phyloP scores from a whole-genome alignment of 768 basidiomycete genomes.

The Mycena polygramma region DNA sequence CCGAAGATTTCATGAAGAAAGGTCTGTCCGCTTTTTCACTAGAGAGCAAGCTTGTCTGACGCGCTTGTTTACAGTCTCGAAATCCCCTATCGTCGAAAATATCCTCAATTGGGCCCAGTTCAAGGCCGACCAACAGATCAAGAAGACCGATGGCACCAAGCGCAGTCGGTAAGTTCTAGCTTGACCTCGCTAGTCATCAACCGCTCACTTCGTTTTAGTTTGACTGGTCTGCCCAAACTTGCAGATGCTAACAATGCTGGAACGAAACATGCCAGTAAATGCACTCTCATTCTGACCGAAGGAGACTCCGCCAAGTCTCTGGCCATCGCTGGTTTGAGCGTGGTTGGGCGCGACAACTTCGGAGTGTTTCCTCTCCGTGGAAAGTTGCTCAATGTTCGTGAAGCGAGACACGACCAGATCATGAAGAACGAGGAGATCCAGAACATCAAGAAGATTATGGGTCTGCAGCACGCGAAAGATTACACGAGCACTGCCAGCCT shows the following conservation, averaged over 20 bases:
- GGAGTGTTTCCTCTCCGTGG: conserved; percentile 98
- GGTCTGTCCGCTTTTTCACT: conserved; percentile 59
- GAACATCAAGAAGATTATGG: conserved; percentile 98
- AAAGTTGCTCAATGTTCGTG: conserved; percentile 96
- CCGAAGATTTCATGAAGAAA: conserved; percentile 97
- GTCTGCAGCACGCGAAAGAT: conserved; percentile 93
- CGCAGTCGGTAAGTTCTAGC: conserved; percentile 76
- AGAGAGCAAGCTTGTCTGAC: background rate
- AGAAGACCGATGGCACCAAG: conserved; percentile 95
- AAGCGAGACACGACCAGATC: conserved; percentile 95
- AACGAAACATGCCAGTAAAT: conserved; percentile 80
- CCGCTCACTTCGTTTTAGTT: conserved; percentile 56
- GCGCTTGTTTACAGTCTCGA: conserved; percentile 69
- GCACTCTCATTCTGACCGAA: conserved; percentile 97
- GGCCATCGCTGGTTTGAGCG: conserved; percentile 93
- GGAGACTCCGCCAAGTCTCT: conserved; percentile 99
- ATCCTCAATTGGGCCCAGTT: conserved; percentile 97
- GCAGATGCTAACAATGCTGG: conserved; percentile 99
- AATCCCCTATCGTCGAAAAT: conserved; percentile 91
- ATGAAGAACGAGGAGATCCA: conserved; percentile 99
- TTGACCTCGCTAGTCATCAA: background rate
- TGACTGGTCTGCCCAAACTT: conserved; percentile 92
- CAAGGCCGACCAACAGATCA: conserved; percentile 95
- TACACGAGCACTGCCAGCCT: conserved; percentile 77
- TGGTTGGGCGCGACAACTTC: conserved; percentile 96